Base-by-base conservation (phyloP, 208 protist genomes). In the Acanthamoeba healyi region DNA sequence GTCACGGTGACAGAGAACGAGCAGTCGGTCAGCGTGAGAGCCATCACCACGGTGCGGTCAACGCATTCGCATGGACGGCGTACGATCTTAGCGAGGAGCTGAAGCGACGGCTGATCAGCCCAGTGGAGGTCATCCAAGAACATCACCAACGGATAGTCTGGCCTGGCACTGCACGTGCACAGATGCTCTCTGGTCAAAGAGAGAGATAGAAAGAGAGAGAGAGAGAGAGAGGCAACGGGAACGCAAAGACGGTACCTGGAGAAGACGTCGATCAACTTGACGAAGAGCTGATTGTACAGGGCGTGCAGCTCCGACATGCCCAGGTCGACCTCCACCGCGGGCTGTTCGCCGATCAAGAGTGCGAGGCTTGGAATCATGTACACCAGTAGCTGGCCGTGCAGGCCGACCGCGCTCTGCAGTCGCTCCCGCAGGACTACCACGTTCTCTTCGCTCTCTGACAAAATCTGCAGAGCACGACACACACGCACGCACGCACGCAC, bases 91-190 rank as follows among this genome's bases (percentile, higher is more conserved):
- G 70, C 14, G 4, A 91, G 10, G 22, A 91, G 86, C 0, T 67
- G 0, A 1, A 91, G 36, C 5, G 86, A 91, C 0, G 86, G 86
- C 40, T 91, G 86, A 26, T 91, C 86, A 1, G 86, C 86, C 86
- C 86, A 91, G 19, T 91, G 86, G 1, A 91, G 40, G 9, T 91
- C 86, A 10, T 91, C 86, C 19, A 91, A 17, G 0, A 91, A 26
- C 54, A 91, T 77, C 3, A 91, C 36, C 34, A 91, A 36, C 9
- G 84, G n/a, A n/a, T n/a, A n/a, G n/a, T n/a, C n/a, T n/a, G n/a
- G n/a, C n/a, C n/a, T n/a, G n/a, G n/a, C n/a, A n/a, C n/a, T n/a
- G 54, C 54, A 24, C n/a, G 32, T 40, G 10, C 12, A 54, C 36
- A 5, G n/a, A 91, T 51, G 42, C 84, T 86, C 49, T 22, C 14